Percentiles rank a stretch among this genome's conserved stretches.
These are phyloP conservation scores for Cryptosporidium baileyi DNA, from an alignment of 169 alveolate genomes.

Conservation along the genomic window DNA sequence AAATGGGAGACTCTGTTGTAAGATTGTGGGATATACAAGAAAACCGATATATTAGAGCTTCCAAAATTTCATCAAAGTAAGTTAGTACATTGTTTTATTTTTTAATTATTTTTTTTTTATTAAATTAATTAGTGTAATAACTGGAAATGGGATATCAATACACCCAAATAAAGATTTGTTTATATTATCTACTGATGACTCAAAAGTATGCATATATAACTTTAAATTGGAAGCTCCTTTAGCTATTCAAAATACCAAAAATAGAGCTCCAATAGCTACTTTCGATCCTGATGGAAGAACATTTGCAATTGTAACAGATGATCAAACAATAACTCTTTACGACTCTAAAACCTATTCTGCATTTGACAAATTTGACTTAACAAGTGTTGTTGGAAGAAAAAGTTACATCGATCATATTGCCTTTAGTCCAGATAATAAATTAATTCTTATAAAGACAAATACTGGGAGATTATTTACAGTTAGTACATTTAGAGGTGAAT, in stretches of 20 bases:
- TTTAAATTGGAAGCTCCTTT: constrained; percentile 41
- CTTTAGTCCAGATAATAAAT: constrained; percentile 41
- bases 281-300: constrained; percentile 65
- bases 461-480: constrained; percentile 30
- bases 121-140: background rate
- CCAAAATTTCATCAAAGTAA: constrained; percentile 49
- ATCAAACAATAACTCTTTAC: constrained; percentile 28
- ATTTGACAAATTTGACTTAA: constrained; percentile 27
- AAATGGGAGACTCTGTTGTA: constrained; percentile 16
- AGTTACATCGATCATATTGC: constrained; percentile 24
- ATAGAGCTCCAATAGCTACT: constrained; percentile 23
- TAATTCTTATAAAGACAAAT: constrained; percentile 22
- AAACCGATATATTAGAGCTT: constrained; percentile 38
- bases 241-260: constrained; percentile 18
- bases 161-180: constrained; percentile 45
- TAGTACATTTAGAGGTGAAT: constrained; percentile 52
- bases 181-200: constrained; percentile 12
- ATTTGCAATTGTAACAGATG: constrained; percentile 54
- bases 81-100: background rate
- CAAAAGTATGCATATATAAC: constrained; percentile 36
- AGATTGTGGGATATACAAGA: constrained; percentile 65
- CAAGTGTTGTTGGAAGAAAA: background rate
- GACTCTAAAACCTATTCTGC: constrained; percentile 56
- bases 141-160: constrained; percentile 5
- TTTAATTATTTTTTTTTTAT: background rate